Base-by-base conservation (phyloP, 1,284 basidiomycete genomes). In the Lentinula novae-zelandiae region DNA sequence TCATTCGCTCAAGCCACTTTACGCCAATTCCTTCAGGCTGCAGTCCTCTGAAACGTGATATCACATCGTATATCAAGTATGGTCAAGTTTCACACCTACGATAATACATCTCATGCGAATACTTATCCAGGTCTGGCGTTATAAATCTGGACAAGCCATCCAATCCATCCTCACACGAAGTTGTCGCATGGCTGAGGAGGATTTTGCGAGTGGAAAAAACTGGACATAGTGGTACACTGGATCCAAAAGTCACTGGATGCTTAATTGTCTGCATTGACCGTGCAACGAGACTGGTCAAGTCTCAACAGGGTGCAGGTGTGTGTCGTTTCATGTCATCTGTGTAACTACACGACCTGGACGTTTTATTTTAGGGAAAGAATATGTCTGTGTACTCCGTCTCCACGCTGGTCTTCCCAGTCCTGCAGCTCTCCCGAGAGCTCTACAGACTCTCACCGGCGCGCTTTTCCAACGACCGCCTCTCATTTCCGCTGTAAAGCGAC, bases 91-190 rank as follows among this genome's bases (percentile, higher is more conserved):
- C 13, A 38, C 40, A 57, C 52, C 12, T 54, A 22, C 52, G 54
- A 54, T 22, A 57, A 53, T 42, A 2, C 54, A 53, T 58, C 52
- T 52, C 50, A 54, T 53, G 33, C 27, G 57, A 17, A 12, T 55
- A 22, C 7, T 51, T 20, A 9, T 38, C 17, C 50, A 95, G 93
- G 78, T 95, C 95, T 64, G 97, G 97, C 68, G 94, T 98, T 62
- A 99, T 99, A 76, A 98, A 99, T 80, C 83, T 99, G 67, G 97
- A 99, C 85, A 99, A 99, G 75, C 97, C 97, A 31, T 98, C 96
- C 53, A 99, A 99, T 78, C 97, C 97, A 7, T 99, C 97, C 4
- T 98, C 96, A n/a, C 97, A 99, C 78, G 97, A 99, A 82, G 97
- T 99, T 60, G 97, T 99, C 66, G 97, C 97, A 15, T 99, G 97